phyloP scores from a whole-genome alignment of 2,329 filamentous ascomycete genomes.

The Penicillium capsulatum region DNA sequence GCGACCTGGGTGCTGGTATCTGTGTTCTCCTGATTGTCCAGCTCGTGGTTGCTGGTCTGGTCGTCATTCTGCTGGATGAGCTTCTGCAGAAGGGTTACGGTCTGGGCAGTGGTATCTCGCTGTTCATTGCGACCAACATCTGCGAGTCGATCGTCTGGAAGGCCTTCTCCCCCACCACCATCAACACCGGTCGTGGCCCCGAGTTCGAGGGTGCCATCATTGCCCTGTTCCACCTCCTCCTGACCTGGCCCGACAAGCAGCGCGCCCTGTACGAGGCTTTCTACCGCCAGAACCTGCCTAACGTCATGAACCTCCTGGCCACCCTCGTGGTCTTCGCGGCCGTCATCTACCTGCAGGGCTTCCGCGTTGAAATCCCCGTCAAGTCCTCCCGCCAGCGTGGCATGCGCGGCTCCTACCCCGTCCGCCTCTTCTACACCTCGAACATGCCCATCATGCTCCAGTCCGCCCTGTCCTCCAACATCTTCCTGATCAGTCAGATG shows the following conservation, averaged over 20 bases:
- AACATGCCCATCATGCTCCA: constrained; percentile 99
- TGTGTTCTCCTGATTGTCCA: constrained; percentile 98
- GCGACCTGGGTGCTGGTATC: constrained; percentile 94
- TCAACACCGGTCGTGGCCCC: constrained; percentile 98
- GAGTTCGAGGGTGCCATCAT: constrained; percentile 99
- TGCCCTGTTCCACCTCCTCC: constrained; percentile 92
- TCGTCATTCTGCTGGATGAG: constrained; percentile 98
- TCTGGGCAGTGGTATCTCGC: constrained; percentile 95
- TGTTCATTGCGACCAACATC: constrained; percentile 99
- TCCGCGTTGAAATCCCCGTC: constrained; percentile 99
- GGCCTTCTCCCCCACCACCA: constrained; percentile 97
- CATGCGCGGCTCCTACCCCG: constrained; percentile 94
- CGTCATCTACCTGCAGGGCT: constrained; percentile 98
- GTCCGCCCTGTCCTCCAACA: constrained; percentile 95
- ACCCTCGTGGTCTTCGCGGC: constrained; percentile 91
- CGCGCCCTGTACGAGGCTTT: constrained; percentile 97
- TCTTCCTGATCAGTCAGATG: constrained; percentile 99
- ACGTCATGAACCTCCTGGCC: constrained; percentile 97
- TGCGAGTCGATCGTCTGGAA: constrained; percentile 99
- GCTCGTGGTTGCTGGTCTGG: constrained; percentile 93
- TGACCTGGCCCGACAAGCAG: constrained; percentile 99
- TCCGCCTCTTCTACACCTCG: constrained; percentile 99
- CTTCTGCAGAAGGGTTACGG: constrained; percentile 99
- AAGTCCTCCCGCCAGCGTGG: constrained; percentile 99
- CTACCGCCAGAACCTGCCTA: constrained; percentile 98